Evolutionary conservation across 1,284 basidiomycete genomes (phyloP), one percentile per base, ranked within the genome.

Genomic region (Pisolithus thermaeus): DNA sequence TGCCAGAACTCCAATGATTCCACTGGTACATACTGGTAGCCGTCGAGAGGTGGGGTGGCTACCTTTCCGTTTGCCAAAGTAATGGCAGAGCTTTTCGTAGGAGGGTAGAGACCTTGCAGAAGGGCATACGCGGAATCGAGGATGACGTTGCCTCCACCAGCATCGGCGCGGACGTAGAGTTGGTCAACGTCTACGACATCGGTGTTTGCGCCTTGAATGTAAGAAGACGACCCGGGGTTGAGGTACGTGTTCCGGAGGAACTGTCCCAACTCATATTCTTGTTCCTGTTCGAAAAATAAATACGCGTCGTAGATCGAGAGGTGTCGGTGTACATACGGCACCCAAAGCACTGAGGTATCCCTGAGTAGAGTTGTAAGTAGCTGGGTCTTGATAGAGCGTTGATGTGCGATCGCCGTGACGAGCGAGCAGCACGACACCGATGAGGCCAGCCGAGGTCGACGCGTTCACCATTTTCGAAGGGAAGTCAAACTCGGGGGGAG

Each of bases 261-360:
- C 1, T 52, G 43, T 7, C 78, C 78, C 25, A 74, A 63, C 16
- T 70, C 63, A 56, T 67, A 75, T 51, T 74, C 67, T 59, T 79
- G 64, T 51, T 20, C 23, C 40, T 49, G 23, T 53, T 52, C 52
- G 58, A 42, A 3, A n/a, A 4, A 32, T n/a, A 43, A 49, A 11
- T 0, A 61, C 7, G 23, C 8, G 53, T 52, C 12, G 40, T 18
- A 1, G 39, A 23, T 42, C 38, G 9, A 38, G 49, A 7, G 20
- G 8, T 25, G 47, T 14, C 4, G 35, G 11, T 2, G 7, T 43
- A 43, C 66, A 43, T 52, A 71, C 69, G 50, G 72, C 68, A 39
- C 77, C 78, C 2, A 77, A 67, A 3, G 76, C 66, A 4, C 78
- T 78, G 58, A 80, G 65, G 50, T 68, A 68, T 30, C 76, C 75